A percentile compares a stretch with the other conserved stretches of the same genome.
Conservation (phyloP, 129 eudicot species). For the Sambucus nigra region DNA sequence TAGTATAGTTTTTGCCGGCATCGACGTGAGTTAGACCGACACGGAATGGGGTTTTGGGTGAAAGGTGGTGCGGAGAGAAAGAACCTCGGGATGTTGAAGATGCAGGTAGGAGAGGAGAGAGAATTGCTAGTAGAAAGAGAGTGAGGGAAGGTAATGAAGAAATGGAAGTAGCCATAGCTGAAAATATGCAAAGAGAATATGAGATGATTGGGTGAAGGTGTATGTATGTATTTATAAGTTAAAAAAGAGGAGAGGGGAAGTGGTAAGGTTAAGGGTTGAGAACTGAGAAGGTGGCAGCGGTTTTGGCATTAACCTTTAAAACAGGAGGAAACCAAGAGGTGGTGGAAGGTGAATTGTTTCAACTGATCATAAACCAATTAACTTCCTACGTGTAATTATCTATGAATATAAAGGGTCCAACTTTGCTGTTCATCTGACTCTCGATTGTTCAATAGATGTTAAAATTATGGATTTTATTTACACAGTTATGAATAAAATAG, state of each 20-base stretch:
- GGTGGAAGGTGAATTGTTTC: not conserved
- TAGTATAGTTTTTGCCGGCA: constrained; percentile 10
- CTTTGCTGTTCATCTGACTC: no score
- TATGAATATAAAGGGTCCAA: no score
- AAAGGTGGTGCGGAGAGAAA: not conserved
- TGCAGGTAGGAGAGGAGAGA: not conserved
- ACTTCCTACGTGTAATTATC: no score
- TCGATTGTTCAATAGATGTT: no score
- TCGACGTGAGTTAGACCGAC: constrained; percentile 6
- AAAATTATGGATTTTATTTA: no score
- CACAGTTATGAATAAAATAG: no score
- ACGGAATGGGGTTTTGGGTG: not conserved
- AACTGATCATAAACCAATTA: no score
- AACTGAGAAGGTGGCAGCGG: constrained; percentile 2
- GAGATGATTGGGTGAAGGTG: not conserved
- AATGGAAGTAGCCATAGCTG: constrained; percentile 9
- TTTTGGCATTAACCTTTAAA: not conserved
- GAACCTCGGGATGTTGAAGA: no score
- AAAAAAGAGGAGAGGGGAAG: not conserved
- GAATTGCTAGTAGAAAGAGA: not conserved
- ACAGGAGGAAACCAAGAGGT: not conserved
- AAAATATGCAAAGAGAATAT: not conserved
- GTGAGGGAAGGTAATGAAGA: not conserved
- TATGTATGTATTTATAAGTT: not conserved
- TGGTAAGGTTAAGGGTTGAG: not conserved